phyloP scores from a whole-genome alignment of 176 grass and related monocot species.

The Secale cereale region DNA sequence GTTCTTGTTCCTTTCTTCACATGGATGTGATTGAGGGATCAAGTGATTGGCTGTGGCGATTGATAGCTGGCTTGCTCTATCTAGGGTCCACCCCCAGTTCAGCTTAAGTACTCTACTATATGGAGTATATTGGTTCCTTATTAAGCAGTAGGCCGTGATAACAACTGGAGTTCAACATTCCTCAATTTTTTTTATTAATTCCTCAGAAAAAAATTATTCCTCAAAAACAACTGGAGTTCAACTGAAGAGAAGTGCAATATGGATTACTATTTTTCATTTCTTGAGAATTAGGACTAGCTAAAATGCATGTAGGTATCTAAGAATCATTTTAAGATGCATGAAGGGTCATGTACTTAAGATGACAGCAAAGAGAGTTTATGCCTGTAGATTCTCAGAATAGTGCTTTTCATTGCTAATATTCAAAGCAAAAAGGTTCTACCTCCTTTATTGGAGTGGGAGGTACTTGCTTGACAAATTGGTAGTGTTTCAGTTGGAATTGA shows the following conservation, averaged over 20 bases:
- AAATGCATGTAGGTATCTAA: conserved; percentile 3
- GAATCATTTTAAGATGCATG: conserved; percentile 20
- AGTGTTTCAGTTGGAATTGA: not conserved
- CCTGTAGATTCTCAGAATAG: conserved; percentile 19
- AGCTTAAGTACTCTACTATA: not conserved
- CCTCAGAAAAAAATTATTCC: too few relatives aligned
- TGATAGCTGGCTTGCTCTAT: conserved; percentile 29
- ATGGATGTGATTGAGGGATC: conserved; percentile 11
- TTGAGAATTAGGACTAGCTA: conserved; percentile 4
- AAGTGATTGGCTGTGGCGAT: not conserved
- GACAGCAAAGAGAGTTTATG: conserved; percentile 28
- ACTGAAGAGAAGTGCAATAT: conserved; percentile 17
- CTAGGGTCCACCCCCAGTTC: not conserved
- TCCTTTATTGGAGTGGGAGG: conserved; percentile 30
- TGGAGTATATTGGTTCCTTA: not conserved
- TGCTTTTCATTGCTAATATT: conserved; percentile 30
- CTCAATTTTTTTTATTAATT: too few relatives aligned
- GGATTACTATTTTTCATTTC: not conserved
- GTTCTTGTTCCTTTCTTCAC: conserved; percentile 18
- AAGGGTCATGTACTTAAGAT: conserved; percentile 24
- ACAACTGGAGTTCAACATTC: conserved; percentile 16
- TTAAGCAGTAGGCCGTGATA: not conserved
- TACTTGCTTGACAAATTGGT: not conserved
- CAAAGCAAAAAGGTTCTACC: conserved; percentile 11
- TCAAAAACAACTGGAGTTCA: too few relatives aligned